Evolutionary conservation across 2,329 filamentous ascomycete species (phyloP).

Genomic region (Neofusicoccum sp.): DNA sequence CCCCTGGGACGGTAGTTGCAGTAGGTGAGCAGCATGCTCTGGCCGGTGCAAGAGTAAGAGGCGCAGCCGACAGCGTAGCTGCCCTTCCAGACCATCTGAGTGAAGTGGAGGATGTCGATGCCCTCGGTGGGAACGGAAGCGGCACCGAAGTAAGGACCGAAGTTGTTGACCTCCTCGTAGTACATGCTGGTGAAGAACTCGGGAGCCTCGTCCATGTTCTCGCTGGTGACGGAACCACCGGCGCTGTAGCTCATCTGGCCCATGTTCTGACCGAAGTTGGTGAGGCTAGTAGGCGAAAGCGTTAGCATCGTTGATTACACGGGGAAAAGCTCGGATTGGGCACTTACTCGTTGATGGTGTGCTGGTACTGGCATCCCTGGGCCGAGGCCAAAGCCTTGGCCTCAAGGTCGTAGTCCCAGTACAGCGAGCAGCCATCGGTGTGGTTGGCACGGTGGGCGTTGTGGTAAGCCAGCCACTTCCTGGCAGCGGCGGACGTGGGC

Average conservation of each 20-base stretch:
- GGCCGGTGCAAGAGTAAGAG: slow-evolving; percentile 30
- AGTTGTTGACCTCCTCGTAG: slow-evolving; percentile 32
- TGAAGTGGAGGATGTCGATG: slow-evolving; percentile 33
- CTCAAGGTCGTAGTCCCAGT: slow-evolving; percentile 66
- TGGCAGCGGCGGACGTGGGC: slow-evolving; percentile 28
- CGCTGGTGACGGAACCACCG: slow-evolving; percentile 55
- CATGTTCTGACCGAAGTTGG: slow-evolving; percentile 83
- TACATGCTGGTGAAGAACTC: slow-evolving; percentile 48
- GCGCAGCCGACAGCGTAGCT: slow-evolving; percentile 38
- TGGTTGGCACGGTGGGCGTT: slow-evolving; percentile 85
- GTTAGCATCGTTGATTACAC: slow-evolving; percentile 33
- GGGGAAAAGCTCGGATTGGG: too few relatives aligned
- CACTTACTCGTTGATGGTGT: slow-evolving; percentile 38
- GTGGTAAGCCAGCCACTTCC: slow-evolving; percentile 64
- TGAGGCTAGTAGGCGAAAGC: slow-evolving; percentile 23
- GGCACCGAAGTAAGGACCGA: neutral
- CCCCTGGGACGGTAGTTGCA: slow-evolving; percentile 82
- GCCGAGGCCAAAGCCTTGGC: slow-evolving; percentile 64
- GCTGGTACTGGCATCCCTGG: slow-evolving; percentile 66
- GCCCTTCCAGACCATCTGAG: slow-evolving; percentile 38
- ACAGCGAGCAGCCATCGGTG: slow-evolving; percentile 58
- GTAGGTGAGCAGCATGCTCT: slow-evolving; percentile 57
- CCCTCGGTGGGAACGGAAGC: slow-evolving; percentile 21
- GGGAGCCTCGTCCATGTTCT: slow-evolving; percentile 51
- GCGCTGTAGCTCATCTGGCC: slow-evolving; percentile 66